These are phyloP conservation scores for Boechera divaricarpa DNA, from an alignment of 345 rosid genomes.

Conservation along the genomic window DNA sequence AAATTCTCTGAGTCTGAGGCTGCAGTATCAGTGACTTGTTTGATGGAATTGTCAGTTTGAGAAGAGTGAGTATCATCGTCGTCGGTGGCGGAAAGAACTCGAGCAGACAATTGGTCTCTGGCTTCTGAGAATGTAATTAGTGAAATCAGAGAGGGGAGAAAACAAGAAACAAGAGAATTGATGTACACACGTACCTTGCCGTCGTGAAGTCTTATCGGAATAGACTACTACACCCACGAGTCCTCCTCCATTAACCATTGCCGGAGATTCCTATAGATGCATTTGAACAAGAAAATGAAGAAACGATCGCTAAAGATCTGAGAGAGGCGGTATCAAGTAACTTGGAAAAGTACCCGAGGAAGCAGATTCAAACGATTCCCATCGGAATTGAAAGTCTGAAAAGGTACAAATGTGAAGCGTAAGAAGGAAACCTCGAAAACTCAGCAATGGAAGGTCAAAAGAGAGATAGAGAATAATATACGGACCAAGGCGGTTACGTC, in stretches of 20 bases:
- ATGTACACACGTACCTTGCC: conserved; percentile 46
- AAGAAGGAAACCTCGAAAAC: neutral
- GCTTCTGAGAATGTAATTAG: conserved; percentile 43
- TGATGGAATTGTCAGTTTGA: conserved; percentile 53
- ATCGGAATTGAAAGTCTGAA: conserved; percentile 66
- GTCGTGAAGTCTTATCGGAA: conserved; percentile 42
- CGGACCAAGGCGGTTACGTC: conserved; percentile 73
- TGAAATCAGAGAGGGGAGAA: neutral
- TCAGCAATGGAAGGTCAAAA: conserved; percentile 7
- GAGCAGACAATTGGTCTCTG: conserved; percentile 69
- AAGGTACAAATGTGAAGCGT: conserved; percentile 7
- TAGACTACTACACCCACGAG: conserved; percentile 53
- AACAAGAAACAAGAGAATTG: neutral
- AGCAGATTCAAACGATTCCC: conserved; percentile 66
- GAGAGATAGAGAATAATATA: conserved; percentile 2
- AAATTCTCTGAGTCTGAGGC: too few species aligned
- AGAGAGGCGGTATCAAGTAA: neutral
- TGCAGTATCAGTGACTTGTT: conserved; percentile 49
- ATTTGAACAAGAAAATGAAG: conserved; percentile 23
- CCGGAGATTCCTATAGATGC: conserved; percentile 59
- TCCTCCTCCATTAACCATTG: conserved; percentile 47
- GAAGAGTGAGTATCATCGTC: conserved; percentile 56
- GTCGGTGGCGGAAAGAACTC: conserved; percentile 70
- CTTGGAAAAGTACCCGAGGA: conserved; percentile 60
- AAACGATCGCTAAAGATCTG: conserved; percentile 23